Conservation (phyloP, 2,329 filamentous ascomycete species). For the Fusarium sp. region DNA sequence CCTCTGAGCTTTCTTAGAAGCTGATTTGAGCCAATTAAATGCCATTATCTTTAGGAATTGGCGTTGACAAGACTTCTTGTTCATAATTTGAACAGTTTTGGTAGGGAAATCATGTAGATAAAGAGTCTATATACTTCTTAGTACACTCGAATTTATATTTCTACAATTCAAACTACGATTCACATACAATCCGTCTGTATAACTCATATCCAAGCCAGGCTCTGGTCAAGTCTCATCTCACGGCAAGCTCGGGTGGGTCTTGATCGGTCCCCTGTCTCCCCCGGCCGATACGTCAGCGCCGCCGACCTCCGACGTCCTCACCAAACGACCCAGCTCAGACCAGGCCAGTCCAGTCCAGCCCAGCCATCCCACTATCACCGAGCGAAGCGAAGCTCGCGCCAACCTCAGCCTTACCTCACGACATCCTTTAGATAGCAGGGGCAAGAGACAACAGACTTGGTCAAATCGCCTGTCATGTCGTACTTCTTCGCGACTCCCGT, state of each 20-base stretch:
- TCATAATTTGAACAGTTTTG: neutral
- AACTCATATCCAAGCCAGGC: neutral
- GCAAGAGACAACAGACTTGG: neutral
- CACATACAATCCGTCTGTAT: neutral
- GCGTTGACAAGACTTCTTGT: conserved; percentile 1
- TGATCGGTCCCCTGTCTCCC: conserved; percentile 40
- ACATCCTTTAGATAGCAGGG: conserved; percentile 2
- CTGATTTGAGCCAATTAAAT: conserved; percentile 17
- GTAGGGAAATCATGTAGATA: neutral
- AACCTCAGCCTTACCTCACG: conserved; percentile 35
- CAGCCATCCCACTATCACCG: conserved; percentile 35
- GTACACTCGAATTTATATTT: too few relatives aligned
- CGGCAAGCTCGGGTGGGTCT: conserved; percentile 45
- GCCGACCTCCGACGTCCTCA: conserved; percentile 37
- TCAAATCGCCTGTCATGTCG: conserved; percentile 73
- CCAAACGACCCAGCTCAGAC: conserved; percentile 16
- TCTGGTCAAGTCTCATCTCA: neutral
- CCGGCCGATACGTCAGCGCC: conserved; percentile 53
- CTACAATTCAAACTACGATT: neutral
- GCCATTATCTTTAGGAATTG: neutral
- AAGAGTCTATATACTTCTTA: neutral
- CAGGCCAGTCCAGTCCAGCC: conserved; percentile 11
- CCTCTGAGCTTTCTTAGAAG: neutral
- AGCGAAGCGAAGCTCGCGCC: conserved; percentile 26
- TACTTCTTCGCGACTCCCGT: conserved; percentile 98